Evolutionary conservation across 2,329 filamentous ascomycete species (phyloP).

Genomic region (Calycina marina): DNA sequence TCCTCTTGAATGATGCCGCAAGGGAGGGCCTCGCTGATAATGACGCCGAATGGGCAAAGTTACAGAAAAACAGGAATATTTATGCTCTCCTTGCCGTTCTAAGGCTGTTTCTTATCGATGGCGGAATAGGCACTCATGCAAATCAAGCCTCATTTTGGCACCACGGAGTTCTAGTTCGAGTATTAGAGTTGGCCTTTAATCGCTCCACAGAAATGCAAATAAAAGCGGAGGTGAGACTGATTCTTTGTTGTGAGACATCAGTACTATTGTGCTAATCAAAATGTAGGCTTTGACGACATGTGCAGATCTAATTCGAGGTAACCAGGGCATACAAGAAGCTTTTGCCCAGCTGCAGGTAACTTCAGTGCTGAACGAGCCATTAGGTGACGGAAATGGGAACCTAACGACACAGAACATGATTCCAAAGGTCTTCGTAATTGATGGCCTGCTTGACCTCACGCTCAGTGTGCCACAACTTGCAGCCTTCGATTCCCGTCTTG

Average conservation of each 20-base stretch:
- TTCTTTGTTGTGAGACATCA: neutral
- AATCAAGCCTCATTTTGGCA: constrained; percentile 84
- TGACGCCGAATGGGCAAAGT: constrained; percentile 58
- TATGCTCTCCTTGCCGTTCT: constrained; percentile 82
- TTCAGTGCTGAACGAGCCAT: constrained; percentile 33
- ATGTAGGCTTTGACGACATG: constrained; percentile 64
- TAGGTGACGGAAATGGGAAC: constrained; percentile 25
- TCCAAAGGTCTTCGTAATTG: constrained; percentile 72
- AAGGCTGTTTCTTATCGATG: constrained; percentile 68
- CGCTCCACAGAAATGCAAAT: constrained; percentile 59
- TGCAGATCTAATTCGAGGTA: constrained; percentile 76
- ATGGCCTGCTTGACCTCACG: constrained; percentile 74
- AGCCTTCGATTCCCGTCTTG: constrained; percentile 66
- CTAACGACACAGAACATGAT: constrained; percentile 31
- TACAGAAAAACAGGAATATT: constrained; percentile 75
- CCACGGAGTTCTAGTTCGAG: constrained; percentile 62
- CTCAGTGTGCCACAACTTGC: constrained; percentile 51
- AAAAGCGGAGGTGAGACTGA: constrained; percentile 54
- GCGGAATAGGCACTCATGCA: constrained; percentile 63
- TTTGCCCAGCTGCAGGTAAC: constrained; percentile 79
- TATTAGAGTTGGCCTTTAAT: constrained; percentile 72
- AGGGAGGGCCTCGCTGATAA: constrained; percentile 37
- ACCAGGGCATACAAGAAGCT: constrained; percentile 65
- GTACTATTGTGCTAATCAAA: constrained; percentile 3
- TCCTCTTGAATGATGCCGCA: constrained; percentile 48